Conservation (phyloP, 2,329 filamentous ascomycete genomes). For the Neospermospora avenae region DNA sequence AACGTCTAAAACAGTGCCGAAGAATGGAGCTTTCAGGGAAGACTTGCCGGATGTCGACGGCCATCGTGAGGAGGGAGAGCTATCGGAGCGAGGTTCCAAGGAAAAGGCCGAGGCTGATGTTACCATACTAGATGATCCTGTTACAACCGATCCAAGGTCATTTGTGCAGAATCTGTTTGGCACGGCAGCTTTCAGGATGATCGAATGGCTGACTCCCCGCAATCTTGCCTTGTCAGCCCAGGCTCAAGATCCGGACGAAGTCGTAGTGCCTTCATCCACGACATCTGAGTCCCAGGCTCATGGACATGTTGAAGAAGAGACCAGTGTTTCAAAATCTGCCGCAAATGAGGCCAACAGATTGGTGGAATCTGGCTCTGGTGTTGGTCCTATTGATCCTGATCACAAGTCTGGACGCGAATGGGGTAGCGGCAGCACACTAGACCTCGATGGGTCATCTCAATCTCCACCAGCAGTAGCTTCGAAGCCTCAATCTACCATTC, state of each 20-base stretch:
- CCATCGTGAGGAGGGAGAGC: background rate
- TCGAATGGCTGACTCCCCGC: constrained; percentile 65
- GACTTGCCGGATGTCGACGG: background rate
- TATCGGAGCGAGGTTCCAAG: background rate
- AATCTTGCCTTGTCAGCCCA: constrained; percentile 31
- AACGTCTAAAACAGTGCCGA: background rate
- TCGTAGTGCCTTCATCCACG: background rate
- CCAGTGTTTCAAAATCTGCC: background rate
- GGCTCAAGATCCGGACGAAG: constrained; percentile 3
- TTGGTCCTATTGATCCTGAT: background rate
- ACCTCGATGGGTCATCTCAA: background rate
- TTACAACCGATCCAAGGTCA: constrained; percentile 55
- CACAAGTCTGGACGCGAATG: background rate
- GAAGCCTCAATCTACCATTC: background rate
- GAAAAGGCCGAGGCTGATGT: constrained; percentile 3
- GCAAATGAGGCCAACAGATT: background rate
- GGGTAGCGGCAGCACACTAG: background rate
- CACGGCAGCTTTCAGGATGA: constrained; percentile 64
- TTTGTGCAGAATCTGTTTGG: constrained; percentile 64
- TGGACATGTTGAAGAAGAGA: background rate
- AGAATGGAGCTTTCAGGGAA: constrained; percentile 1
- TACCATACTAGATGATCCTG: constrained; percentile 22
- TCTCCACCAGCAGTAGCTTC: background rate
- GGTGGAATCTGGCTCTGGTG: background rate
- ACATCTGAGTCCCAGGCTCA: background rate